A percentile compares a stretch with the other conserved stretches of the same genome.
These are phyloP conservation scores for Cladobotryum mycophilum DNA, from an alignment of 2,329 filamentous ascomycete genomes.

Conservation along the genomic window DNA sequence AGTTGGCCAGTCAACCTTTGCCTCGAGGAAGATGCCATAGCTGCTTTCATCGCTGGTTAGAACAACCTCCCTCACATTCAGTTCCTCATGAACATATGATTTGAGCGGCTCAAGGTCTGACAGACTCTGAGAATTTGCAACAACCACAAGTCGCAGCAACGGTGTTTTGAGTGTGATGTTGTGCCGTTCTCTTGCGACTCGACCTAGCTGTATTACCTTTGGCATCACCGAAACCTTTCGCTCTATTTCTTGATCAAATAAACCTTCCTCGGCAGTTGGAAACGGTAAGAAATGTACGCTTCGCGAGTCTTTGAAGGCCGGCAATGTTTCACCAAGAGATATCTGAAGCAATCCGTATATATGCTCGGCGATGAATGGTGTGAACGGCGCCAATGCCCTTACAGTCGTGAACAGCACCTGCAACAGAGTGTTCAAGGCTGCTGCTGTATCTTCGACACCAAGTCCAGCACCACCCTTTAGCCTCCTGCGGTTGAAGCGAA, in stretches of 20 bases:
- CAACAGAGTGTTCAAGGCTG: slow-evolving; percentile 81
- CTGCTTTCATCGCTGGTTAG: slow-evolving; percentile 74
- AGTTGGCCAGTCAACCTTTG: slow-evolving; percentile 77
- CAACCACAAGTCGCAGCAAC: slow-evolving; percentile 65
- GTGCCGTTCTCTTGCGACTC: slow-evolving; percentile 66
- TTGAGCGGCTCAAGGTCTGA: slow-evolving; percentile 48
- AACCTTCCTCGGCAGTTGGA: slow-evolving; percentile 72
- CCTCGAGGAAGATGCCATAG: slow-evolving; percentile 50
- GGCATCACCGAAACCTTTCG: slow-evolving; percentile 67
- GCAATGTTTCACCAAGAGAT: slow-evolving; percentile 62
- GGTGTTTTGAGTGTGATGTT: slow-evolving; percentile 77
- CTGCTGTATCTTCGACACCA: slow-evolving; percentile 60
- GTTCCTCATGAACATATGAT: slow-evolving; percentile 46
- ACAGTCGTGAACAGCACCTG: slow-evolving; percentile 82
- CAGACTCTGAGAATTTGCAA: slow-evolving; percentile 64
- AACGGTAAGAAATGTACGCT: slow-evolving; percentile 84
- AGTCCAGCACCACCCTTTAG: slow-evolving; percentile 75
- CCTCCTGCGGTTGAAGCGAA: slow-evolving; percentile 78
- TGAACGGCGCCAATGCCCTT: too few relatives aligned
- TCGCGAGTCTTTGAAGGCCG: slow-evolving; percentile 58
- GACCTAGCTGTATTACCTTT: slow-evolving; percentile 77
- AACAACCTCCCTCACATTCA: slow-evolving; percentile 77
- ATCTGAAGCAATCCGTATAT: slow-evolving; percentile 77
- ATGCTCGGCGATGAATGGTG: slow-evolving; percentile 81
- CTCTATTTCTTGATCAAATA: slow-evolving; percentile 76